These are phyloP conservation scores for Gynostemma pentaphyllum DNA, from an alignment of 306 rosid genomes.

Conservation along the genomic window DNA sequence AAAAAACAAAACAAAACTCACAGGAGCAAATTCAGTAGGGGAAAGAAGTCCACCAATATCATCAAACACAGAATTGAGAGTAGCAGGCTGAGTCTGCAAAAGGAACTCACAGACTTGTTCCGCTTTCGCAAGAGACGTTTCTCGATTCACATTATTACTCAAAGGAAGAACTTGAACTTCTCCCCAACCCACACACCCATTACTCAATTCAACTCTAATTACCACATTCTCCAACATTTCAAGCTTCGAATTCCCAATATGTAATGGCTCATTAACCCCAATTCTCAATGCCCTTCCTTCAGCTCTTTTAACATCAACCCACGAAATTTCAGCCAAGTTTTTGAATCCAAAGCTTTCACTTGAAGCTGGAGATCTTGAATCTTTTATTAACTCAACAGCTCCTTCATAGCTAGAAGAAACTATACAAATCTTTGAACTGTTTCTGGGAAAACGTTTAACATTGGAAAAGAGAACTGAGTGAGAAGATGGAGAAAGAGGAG, in stretches of 20 bases:
- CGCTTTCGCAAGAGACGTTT: background rate
- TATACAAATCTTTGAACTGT: background rate
- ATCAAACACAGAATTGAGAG: background rate
- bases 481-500: background rate
- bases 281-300: constrained; percentile 7
- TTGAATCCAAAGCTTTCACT: constrained; percentile 13
- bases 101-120: background rate
- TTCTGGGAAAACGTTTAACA: background rate
- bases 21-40: constrained; percentile 1
- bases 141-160: background rate
- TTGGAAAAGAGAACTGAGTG: background rate
- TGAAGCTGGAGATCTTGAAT: background rate
- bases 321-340: constrained; percentile 13
- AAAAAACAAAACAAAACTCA: background rate
- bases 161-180: constrained; percentile 9
- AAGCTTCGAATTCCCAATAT: background rate
- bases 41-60: background rate
- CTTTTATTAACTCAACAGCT: background rate
- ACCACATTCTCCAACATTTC: constrained; percentile 10
- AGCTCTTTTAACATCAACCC: constrained; percentile 17
- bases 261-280: background rate
- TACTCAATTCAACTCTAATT: constrained; percentile 13
- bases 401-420: background rate
- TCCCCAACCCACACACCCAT: constrained; percentile 24
- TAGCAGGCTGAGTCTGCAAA: background rate